Evolutionary conservation across 192 early-diverging fungal genomes (phyloP).

Genomic region (Coemansia aciculifera): DNA sequence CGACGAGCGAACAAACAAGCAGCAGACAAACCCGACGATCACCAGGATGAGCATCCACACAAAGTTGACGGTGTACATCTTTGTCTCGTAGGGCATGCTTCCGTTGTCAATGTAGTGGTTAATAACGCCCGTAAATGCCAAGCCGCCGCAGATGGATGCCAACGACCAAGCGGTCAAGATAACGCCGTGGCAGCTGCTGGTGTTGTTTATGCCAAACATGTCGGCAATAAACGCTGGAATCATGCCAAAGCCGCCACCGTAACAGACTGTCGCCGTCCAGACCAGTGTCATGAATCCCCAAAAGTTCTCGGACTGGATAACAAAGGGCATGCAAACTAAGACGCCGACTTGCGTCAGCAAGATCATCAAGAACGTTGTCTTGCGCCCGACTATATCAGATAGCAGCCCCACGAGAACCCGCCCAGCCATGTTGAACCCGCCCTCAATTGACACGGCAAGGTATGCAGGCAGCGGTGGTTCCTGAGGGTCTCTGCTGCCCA

Average conservation of each 20-base stretch:
- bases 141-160: slow-evolving; percentile 66
- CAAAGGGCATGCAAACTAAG: slow-evolving; percentile 59
- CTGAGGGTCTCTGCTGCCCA: slow-evolving; percentile 30
- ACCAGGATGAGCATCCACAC: slow-evolving; percentile 67
- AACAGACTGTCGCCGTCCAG: slow-evolving; percentile 67
- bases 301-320: slow-evolving; percentile 59
- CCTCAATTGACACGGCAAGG: slow-evolving; percentile 61
- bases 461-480: slow-evolving; percentile 34
- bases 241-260: slow-evolving; percentile 75
- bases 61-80: slow-evolving; percentile 64
- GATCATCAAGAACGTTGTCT: slow-evolving; percentile 62
- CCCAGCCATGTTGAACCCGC: slow-evolving; percentile 64
- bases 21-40: slow-evolving; percentile 57
- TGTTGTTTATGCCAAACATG: slow-evolving; percentile 75
- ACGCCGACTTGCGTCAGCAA: slow-evolving; percentile 58
- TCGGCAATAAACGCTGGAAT: slow-evolving; percentile 76
- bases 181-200: slow-evolving; percentile 73
- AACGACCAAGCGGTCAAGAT: slow-evolving; percentile 75
- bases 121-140: slow-evolving; percentile 66
- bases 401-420: slow-evolving; percentile 56
- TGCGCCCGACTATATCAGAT: slow-evolving; percentile 64
- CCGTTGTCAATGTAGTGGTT: slow-evolving; percentile 55
- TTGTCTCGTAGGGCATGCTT: slow-evolving; percentile 44
- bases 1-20: slow-evolving; percentile 62
- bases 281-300: slow-evolving; percentile 58